A percentile compares a stretch with the other conserved stretches of the same genome.
Conservation (phyloP, 2,329 filamentous ascomycete species). For the Epichloe gansuensis region DNA sequence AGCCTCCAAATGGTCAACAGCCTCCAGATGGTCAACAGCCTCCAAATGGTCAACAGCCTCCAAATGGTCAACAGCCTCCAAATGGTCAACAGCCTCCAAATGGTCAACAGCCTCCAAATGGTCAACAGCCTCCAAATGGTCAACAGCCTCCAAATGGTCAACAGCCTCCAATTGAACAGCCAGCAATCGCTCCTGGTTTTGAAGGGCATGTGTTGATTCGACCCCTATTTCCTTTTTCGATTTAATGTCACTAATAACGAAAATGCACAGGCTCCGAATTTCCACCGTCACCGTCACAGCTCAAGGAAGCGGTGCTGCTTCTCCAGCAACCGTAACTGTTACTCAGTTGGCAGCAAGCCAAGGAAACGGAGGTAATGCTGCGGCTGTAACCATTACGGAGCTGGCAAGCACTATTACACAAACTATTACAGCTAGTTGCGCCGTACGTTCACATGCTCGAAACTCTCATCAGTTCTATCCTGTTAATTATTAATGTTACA, state of each 20-base stretch:
- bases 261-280: not conserved
- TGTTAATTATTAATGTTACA: not conserved
- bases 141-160: too few relatives aligned
- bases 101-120: not conserved
- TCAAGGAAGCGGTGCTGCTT: not conserved
- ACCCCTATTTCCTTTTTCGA: not conserved
- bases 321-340: not conserved
- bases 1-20: too few relatives aligned
- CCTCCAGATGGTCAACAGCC: too few relatives aligned
- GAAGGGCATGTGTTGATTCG: not conserved
- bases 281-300: not conserved
- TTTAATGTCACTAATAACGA: not conserved
- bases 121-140: too few relatives aligned
- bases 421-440: conserved; percentile 4
- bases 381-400: conserved; percentile 10
- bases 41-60: not conserved
- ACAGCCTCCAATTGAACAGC: too few relatives aligned
- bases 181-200: not conserved
- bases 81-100: not conserved
- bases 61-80: not conserved
- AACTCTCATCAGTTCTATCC: not conserved
- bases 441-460: not conserved
- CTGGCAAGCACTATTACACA: conserved; percentile 4
- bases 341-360: not conserved
- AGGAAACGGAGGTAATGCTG: not conserved